These are phyloP conservation scores for Phalaenopsis equestris DNA, from an alignment of 106 monocot species.

Conservation along the genomic window DNA sequence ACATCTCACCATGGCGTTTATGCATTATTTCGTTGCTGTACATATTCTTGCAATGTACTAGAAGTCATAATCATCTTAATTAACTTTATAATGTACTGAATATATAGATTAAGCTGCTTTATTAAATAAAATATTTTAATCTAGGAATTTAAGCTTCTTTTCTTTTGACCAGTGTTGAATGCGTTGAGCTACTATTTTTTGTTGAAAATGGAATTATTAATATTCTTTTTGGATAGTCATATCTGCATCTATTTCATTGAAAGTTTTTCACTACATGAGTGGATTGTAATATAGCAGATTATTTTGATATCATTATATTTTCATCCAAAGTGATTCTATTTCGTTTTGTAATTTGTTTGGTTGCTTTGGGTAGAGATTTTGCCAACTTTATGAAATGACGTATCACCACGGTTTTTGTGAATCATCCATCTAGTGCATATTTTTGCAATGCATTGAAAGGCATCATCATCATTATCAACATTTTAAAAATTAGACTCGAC, in stretches of 20 bases:
- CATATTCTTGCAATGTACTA: too few species aligned
- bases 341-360: neutral
- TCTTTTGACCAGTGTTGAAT: neutral
- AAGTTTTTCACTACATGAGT: neutral
- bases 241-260: constrained; percentile 2
- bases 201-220: neutral
- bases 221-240: neutral
- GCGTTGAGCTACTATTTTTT: neutral
- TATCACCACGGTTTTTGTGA: neutral
- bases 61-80: too few species aligned
- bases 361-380: neutral
- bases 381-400: neutral
- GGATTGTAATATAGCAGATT: neutral
- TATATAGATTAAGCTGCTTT: too few species aligned
- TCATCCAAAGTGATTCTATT: neutral
- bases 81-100: too few species aligned
- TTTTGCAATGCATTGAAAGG: neutral
- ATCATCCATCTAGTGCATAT: neutral
- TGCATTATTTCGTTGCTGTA: too few species aligned
- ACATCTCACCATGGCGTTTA: too few species aligned
- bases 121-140: too few species aligned
- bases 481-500: too few species aligned
- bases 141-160: neutral
- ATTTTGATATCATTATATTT: neutral
- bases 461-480: neutral